Percentiles rank a stretch among this genome's conserved stretches.
Evolutionary conservation across 345 rosid genomes (phyloP).

Genomic region (Camelina neglecta): DNA sequence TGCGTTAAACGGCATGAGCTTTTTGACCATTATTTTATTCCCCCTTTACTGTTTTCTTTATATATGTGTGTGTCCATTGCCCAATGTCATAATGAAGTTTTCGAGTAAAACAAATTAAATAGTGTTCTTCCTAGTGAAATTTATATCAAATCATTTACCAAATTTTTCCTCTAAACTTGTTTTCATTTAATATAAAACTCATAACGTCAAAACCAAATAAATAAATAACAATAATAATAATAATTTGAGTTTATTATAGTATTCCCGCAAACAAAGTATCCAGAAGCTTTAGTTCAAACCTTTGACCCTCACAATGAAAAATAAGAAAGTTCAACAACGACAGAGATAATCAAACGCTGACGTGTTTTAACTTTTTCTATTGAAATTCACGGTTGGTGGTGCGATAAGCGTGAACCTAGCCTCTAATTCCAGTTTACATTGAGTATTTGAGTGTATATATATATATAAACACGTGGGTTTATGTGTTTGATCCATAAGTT

Average conservation of each 20-base stretch:
- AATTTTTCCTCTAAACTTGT: neutral
- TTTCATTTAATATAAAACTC: neutral
- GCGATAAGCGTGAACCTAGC: slow-evolving; percentile 17
- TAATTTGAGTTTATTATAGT: neutral
- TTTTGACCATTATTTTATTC: neutral
- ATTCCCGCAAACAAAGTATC: neutral
- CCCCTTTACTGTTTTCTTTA: neutral
- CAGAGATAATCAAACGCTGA: neutral
- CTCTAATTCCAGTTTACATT: neutral
- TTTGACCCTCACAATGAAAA: neutral
- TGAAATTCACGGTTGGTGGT: neutral
- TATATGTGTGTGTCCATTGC: neutral
- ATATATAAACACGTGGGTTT: neutral
- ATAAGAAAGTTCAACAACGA: slow-evolving; percentile 16
- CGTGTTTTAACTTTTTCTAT: neutral
- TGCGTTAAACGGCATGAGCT: neutral
- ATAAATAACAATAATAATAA: neutral
- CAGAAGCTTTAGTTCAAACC: neutral
- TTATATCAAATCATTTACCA: neutral
- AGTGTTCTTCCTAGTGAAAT: neutral
- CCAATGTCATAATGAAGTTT: neutral
- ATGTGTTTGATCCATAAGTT: slow-evolving; percentile 20
- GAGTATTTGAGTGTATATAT: neutral
- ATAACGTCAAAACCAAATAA: neutral
- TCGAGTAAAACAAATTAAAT: neutral